Percentiles rank a stretch among this genome's conserved stretches.
Conservation (phyloP, 768 basidiomycete species). For the Psilocybe subaeruginosa region DNA sequence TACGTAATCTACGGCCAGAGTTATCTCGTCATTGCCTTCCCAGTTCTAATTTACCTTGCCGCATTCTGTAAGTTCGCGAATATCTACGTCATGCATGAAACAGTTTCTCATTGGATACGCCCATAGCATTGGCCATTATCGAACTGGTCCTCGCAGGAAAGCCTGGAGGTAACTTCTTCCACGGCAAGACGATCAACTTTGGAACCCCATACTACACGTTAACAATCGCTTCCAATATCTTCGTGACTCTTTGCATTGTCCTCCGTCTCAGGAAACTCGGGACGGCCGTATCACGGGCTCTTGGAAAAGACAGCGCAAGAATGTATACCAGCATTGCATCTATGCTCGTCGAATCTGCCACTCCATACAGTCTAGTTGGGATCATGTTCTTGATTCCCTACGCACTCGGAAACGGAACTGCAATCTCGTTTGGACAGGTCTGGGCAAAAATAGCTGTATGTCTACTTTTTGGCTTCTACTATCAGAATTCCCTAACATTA, state of each 20-base stretch:
- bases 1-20: conserved; percentile 32
- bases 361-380: conserved; percentile 40
- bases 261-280: conserved; percentile 37
- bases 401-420: conserved; percentile 33
- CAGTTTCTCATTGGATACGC: background rate
- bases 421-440: conserved; percentile 40
- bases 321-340: conserved; percentile 40
- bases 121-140: conserved; percentile 41
- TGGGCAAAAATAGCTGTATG: conserved; percentile 45
- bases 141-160: conserved; percentile 39
- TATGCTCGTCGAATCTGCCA: conserved; percentile 43
- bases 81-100: background rate
- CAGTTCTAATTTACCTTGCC: conserved; percentile 27
- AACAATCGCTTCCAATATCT: conserved; percentile 43
- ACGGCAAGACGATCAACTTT: conserved; percentile 37
- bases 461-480: conserved; percentile 4
- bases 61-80: conserved; percentile 27
- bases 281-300: conserved; percentile 26
- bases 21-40: conserved; percentile 26
- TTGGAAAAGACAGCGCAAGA: conserved; percentile 31
- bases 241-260: conserved; percentile 43
- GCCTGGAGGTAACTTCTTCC: conserved; percentile 44
- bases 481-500: background rate
- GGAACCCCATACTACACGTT: conserved; percentile 43
- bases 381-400: conserved; percentile 42